Percentiles rank a stretch among this genome's conserved stretches.
phyloP scores from a whole-genome alignment of 768 basidiomycete species.

The Pleurotus giganteus region DNA sequence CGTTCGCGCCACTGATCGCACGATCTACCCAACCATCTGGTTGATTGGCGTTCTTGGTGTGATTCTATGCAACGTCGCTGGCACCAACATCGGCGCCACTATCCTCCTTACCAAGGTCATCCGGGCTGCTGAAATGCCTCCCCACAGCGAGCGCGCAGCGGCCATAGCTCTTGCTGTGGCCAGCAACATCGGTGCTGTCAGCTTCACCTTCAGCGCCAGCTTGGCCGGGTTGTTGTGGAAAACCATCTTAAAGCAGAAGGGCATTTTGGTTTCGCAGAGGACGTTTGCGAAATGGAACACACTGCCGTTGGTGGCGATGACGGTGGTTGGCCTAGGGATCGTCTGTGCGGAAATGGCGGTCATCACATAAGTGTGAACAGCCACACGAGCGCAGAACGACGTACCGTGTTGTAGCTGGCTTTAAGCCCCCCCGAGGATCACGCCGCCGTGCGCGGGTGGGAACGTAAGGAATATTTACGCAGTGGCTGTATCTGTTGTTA shows the following conservation, averaged over 20 bases:
- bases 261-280: slow-evolving; percentile 53
- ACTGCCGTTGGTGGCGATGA: slow-evolving; percentile 63
- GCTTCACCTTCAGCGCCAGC: slow-evolving; percentile 84
- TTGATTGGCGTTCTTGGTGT: slow-evolving; percentile 62
- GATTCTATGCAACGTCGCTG: slow-evolving; percentile 67
- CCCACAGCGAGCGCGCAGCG: slow-evolving; percentile 45
- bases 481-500: no score
- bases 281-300: slow-evolving; percentile 76
- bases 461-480: background rate
- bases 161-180: slow-evolving; percentile 79
- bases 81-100: slow-evolving; percentile 83
- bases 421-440: no score
- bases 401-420: no score
- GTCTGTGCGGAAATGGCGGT: slow-evolving; percentile 78
- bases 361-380: background rate
- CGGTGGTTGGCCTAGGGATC: slow-evolving; percentile 61
- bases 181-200: slow-evolving; percentile 89
- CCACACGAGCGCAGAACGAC: background rate
- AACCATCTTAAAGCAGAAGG: slow-evolving; percentile 70
- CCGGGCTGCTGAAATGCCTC: slow-evolving; percentile 39
- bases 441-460: no score
- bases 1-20: slow-evolving; percentile 28
- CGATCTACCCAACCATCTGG: slow-evolving; percentile 42
- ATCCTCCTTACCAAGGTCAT: slow-evolving; percentile 85
- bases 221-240: slow-evolving; percentile 88